Evolutionary conservation across 2,329 filamentous ascomycete species (phyloP), one percentile per base, ranked within the genome.

Genomic region (Penicillium corylophilum): DNA sequence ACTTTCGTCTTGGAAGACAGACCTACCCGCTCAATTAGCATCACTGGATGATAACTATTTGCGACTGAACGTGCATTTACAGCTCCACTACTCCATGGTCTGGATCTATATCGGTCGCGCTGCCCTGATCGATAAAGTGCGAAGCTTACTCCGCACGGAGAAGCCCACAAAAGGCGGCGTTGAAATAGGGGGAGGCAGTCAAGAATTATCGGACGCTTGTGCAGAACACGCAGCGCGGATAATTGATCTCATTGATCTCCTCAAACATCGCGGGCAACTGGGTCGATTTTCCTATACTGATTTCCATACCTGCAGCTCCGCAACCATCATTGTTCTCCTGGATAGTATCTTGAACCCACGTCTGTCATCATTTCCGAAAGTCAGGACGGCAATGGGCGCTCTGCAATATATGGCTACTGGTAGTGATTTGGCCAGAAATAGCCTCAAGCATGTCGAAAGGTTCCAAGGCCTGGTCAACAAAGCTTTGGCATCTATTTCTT

Each of bases 251-350:
- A 46, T 46, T 13, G 33, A 38, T 38, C 20, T 46, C 12, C 44
- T 46, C 16, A 38, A 18, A 46, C 36, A 16, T 33, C 22, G 20
- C 5, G 44, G 44, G 31, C 44, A 46, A 38, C 31, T 46, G n/a
- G 44, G 31, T 46, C 31, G 22, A 38, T 46, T 46, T 18, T 46
- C 44, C 20, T 13, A 38, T 18, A 46, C 44, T 46, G 44, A 46
- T 46, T 46, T 46, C 24, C 44, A 46, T 39, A 46, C 29, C 44
- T 46, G 44, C 44, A 46, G 44, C 18, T 31, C 44, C 22, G 44
- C 44, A 46, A 26, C 44, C 33, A 26, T 46, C 20, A 18, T 46
- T 16, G 44, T 46, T 38, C 44, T 46, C 31, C 20, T 46, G 44
- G 44, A 46, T 24, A 46, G 44, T 46, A 28, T 46, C 20, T 18